phyloP scores from a whole-genome alignment of 2,329 filamentous ascomycete genomes.

The Corniculantispora saksenae region DNA sequence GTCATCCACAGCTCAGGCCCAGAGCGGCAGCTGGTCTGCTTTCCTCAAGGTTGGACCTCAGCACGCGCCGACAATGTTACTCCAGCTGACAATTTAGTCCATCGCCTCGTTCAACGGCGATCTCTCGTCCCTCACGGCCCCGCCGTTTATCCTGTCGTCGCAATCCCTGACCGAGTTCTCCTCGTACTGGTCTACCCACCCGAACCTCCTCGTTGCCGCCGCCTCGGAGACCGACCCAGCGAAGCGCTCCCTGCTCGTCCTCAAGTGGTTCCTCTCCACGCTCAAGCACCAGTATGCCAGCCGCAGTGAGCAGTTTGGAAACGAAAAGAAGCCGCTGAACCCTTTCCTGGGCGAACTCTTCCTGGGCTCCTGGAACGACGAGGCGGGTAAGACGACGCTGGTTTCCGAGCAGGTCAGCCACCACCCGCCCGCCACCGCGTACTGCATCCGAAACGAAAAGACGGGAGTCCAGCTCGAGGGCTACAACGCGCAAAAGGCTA shows the following conservation, averaged over 20 bases:
- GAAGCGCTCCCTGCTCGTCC: constrained; percentile 81
- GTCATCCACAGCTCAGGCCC: constrained; percentile 36
- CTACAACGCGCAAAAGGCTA: constrained; percentile 95
- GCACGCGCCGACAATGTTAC: too few relatives aligned
- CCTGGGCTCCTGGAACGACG: constrained; percentile 85
- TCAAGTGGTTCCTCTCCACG: constrained; percentile 95
- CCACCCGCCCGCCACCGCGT: constrained; percentile 92
- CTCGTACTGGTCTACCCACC: constrained; percentile 81
- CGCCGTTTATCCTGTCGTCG: constrained; percentile 78
- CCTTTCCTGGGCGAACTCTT: constrained; percentile 96
- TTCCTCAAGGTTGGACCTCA: constrained; percentile 48
- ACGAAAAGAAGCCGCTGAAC: constrained; percentile 97
- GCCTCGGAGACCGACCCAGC: constrained; percentile 76
- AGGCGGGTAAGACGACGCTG: constrained; percentile 77
- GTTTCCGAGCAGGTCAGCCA: constrained; percentile 94
- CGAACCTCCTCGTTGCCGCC: constrained; percentile 76
- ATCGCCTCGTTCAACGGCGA: constrained; percentile 83
- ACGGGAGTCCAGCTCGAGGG: constrained; percentile 79
- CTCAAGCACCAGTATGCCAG: constrained; percentile 81
- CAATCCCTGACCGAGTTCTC: constrained; percentile 80
- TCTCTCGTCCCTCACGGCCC: constrained; percentile 76
- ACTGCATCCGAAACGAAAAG: constrained; percentile 84
- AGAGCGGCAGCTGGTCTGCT: constrained; percentile 51
- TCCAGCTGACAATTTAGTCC: constrained; percentile 47
- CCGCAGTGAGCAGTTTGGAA: constrained; percentile 76